phyloP scores from a whole-genome alignment of 1,284 basidiomycete genomes.

The Rhodotorula sp. region DNA sequence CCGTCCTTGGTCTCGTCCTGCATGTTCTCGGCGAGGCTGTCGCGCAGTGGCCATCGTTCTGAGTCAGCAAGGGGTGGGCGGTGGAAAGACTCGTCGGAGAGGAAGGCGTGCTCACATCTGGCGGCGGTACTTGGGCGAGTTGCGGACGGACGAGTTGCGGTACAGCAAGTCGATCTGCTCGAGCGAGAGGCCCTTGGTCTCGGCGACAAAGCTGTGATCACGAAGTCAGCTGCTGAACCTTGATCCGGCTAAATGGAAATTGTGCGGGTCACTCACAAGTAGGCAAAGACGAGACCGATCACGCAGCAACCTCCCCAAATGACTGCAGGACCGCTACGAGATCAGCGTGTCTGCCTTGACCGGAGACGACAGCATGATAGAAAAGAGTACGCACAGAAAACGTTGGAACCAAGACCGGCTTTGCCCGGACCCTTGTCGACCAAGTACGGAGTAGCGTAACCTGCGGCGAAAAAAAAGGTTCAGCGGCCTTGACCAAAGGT shows the following conservation, averaged over 20 bases:
- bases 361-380: too few relatives aligned
- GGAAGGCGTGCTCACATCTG: conserved; percentile 46
- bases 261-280: conserved; percentile 42
- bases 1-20: conserved; percentile 24
- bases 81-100: neutral
- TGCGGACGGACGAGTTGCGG: conserved; percentile 50
- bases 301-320: conserved; percentile 43
- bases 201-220: conserved; percentile 65
- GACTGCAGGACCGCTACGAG: conserved; percentile 47
- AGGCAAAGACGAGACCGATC: conserved; percentile 39
- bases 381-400: conserved; percentile 3
- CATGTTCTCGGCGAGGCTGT: conserved; percentile 45
- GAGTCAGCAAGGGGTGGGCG: neutral
- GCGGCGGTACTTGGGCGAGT: conserved; percentile 46
- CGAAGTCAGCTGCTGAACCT: neutral
- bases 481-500: too few relatives aligned
- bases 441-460: conserved; percentile 58
- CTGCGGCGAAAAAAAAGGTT: too few relatives aligned
- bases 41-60: too few relatives aligned
- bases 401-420: conserved; percentile 3
- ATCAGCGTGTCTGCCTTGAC: neutral
- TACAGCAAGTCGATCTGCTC: conserved; percentile 70
- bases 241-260: neutral
- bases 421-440: neutral
- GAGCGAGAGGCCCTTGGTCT: conserved; percentile 58